Evolutionary conservation across 192 early-diverging fungal genomes (phyloP), one percentile per base, ranked within the genome.

Genomic region (Coemansia sp.): DNA sequence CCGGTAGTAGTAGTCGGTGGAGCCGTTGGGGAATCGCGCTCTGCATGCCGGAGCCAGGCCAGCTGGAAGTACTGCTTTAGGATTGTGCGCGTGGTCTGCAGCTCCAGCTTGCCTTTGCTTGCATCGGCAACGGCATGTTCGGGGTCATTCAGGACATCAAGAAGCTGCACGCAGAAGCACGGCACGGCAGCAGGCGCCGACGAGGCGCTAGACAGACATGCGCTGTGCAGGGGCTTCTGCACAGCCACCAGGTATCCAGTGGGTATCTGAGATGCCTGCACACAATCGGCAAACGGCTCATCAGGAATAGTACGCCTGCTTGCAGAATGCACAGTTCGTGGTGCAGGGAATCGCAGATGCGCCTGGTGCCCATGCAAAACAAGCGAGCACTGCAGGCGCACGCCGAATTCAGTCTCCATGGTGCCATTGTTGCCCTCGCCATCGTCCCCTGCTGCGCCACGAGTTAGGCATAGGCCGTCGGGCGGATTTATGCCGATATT

Each of bases 161-260:
- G 64, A 59, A 79, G 62, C 77, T 79, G 77, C 65, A 79, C 41
- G 69, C 77, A 75, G 1, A 79, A 42, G 59, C 72, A 79, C 28
- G 77, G 55, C 16, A 64, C 48, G 8, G 21, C 28, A 16, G 20
- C 33, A 21, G 59, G 35, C 12, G 61, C 35, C n/a, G 50, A 45
- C 7, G 43, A 21, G 43, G 43, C 43, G n/a, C n/a, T 45, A 18
- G 43, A 18, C 43, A 45, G 43, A 41, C 48, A 47, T 57, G 35
- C n/a, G 48, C 37, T 52, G 34, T 55, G 65, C 14, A 31, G 25
- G 1, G 52, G 52, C 31, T 63, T 43, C 33, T 65, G 68, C 38
- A 70, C 68, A 31, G 52, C 52, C n/a, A 73, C 55, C 50, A 79
- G 58, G 59, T 79, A 79, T 52, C 72, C 77, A 42, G 77, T 79